Conservation (phyloP, 441 rosid species). For the Gossypium schwendimanii region DNA sequence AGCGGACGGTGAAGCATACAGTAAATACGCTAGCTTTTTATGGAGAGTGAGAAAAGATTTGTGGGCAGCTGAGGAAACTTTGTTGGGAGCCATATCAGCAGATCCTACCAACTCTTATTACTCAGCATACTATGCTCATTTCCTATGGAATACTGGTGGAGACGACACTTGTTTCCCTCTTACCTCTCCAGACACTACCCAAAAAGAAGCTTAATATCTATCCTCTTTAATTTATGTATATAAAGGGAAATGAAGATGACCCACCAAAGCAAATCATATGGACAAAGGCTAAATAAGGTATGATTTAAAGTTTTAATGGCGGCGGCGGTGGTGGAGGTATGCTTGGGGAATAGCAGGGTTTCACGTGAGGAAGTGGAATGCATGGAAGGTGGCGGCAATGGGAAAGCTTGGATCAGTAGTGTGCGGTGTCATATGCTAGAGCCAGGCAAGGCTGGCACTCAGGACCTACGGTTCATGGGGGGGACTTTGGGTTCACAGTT, state of each 20-base stretch:
- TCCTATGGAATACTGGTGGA: slow-evolving; percentile 87
- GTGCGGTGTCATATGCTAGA: neutral
- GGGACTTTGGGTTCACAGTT: neutral
- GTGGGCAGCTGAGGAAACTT: slow-evolving; percentile 85
- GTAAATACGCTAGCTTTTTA: slow-evolving; percentile 67
- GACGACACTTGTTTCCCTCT: slow-evolving; percentile 90
- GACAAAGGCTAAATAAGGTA: neutral
- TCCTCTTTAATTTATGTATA: too few relatives aligned
- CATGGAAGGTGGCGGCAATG: neutral
- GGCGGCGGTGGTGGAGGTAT: neutral
- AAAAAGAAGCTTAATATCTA: slow-evolving; percentile 12
- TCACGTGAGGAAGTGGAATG: neutral
- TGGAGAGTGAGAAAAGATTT: slow-evolving; percentile 67
- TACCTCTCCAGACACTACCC: slow-evolving; percentile 26
- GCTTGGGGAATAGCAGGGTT: neutral
- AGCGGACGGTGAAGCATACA: slow-evolving; percentile 63
- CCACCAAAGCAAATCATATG: too few relatives aligned
- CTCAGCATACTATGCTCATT: slow-evolving; percentile 71
- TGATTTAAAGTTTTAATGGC: neutral
- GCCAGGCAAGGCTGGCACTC: neutral
- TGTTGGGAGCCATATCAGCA: slow-evolving; percentile 64
- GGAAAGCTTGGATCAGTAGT: too few relatives aligned
- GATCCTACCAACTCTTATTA: slow-evolving; percentile 61
- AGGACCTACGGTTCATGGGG: neutral
- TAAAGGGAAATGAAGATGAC: too few relatives aligned